Evolutionary conservation across 352 stramenopile species (phyloP), one percentile per base, ranked within the genome.

Genomic region (Globisporangium splendens): DNA sequence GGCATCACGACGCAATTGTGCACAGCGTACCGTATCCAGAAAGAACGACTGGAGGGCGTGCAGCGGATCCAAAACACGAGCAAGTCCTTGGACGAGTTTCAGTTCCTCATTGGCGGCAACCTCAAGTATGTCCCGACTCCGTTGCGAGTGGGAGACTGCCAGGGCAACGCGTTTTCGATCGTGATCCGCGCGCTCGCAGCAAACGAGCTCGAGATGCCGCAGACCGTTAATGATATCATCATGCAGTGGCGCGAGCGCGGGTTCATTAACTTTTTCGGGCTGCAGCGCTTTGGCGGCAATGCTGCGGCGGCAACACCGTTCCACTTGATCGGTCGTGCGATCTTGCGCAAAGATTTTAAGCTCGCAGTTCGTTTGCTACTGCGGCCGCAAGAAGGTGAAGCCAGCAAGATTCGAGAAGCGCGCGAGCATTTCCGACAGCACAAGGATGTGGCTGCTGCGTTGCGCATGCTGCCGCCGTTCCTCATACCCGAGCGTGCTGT

Each of bases 251-350:
- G 72, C 24, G 39, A 44, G 10, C 66, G 69, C 28, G 96, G 96
- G 3, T 99, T 98, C 65, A 90, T 98, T 56, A 99, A 99, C 65
- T 98, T 98, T 74, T 98, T 98, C 68, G 96, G 96, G 10, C 88
- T 98, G 60, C 93, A 98, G 69, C 79, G 91, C 74, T 99, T 98
- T 72, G 96, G 80, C 70, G 96, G 69, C 75, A 93, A 69, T 35
- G 28, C 28, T 35, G 28, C 28, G 8, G 28, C 28, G 41, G 83
- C 73, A 61, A 98, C 82, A 78, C 93, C 71, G 3, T 80, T 70
- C 42, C 78, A 92, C 49, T 35, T 87, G 38, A 77, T 98, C 39
- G 96, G 96, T 4, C 91, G 97, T 21, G 83, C 91, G 2, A 79
- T 98, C 60, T 59, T 99, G 31, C 92, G 93, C 47, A 96, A 95